phyloP scores from a whole-genome alignment of 441 rosid species.

The Syzygium syzygioides region DNA sequence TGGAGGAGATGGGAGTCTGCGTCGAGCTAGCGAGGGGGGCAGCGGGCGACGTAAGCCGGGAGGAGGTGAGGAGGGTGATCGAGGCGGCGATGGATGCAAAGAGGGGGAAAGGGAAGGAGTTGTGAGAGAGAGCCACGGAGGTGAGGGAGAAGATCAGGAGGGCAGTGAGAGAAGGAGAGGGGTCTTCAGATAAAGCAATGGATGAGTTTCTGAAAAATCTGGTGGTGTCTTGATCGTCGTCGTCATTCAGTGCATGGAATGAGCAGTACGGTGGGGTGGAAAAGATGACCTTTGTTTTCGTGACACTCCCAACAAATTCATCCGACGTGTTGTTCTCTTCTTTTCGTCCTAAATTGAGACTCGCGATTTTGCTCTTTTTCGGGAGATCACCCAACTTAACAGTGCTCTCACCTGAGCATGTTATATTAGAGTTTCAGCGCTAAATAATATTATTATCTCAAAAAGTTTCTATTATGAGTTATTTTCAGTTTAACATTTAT shows the following conservation, averaged over 20 bases:
- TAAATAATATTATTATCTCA: background rate
- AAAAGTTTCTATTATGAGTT: background rate
- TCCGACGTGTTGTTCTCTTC: background rate
- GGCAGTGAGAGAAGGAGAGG: constrained; percentile 7
- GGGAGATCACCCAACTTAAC: background rate
- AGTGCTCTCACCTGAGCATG: background rate
- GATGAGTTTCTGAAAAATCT: constrained; percentile 4
- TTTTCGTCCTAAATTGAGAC: background rate
- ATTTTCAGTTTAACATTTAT: background rate
- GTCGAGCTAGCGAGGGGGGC: background rate
- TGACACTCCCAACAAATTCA: background rate
- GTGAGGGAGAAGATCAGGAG: constrained; percentile 5
- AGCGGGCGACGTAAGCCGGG: background rate
- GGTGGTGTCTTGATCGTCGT: background rate
- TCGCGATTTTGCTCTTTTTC: background rate
- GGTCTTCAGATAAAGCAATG: constrained; percentile 7
- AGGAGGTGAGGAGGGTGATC: background rate
- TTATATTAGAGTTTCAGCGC: background rate
- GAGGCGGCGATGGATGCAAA: background rate
- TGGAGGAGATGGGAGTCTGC: constrained; percentile 1
- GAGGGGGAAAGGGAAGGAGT: background rate
- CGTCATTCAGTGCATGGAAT: background rate
- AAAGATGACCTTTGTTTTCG: background rate
- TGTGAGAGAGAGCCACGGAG: constrained; percentile 4
- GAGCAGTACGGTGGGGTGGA: background rate